These are phyloP conservation scores for Boletellus ananiceps DNA, from an alignment of 768 basidiomycete species.

Conservation along the genomic window DNA sequence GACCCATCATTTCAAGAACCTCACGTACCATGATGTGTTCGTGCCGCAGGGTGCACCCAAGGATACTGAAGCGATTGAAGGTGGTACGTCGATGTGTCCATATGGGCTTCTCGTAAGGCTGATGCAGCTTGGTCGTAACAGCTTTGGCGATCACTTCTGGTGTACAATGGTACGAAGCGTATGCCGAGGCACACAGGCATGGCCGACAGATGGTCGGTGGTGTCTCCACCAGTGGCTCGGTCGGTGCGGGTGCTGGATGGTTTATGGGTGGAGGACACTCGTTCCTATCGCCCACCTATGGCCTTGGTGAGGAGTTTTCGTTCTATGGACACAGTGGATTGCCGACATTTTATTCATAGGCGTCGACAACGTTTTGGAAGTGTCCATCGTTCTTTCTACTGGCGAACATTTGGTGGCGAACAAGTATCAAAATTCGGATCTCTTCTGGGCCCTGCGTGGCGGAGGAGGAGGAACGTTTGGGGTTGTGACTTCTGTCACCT, in stretches of 20 bases:
- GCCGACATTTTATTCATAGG: slow-evolving; percentile 24
- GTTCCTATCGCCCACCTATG: slow-evolving; percentile 35
- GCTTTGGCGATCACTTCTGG: slow-evolving; percentile 30
- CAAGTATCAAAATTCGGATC: slow-evolving; percentile 37
- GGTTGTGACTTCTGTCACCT: slow-evolving; percentile 45
- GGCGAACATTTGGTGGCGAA: slow-evolving; percentile 40
- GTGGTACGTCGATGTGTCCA: not conserved
- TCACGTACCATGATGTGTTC: slow-evolving; percentile 31
- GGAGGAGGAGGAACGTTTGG: slow-evolving; percentile 50
- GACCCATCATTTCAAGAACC: slow-evolving; percentile 41
- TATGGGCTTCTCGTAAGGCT: no score
- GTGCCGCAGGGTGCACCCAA: slow-evolving; percentile 30
- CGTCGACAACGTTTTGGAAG: slow-evolving; percentile 46
- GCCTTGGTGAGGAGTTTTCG: slow-evolving; percentile 34
- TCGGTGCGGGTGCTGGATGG: slow-evolving; percentile 51
- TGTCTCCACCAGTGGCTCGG: slow-evolving; percentile 34
- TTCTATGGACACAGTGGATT: not conserved
- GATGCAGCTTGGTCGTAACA: no score
- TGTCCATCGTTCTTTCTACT: slow-evolving; percentile 40
- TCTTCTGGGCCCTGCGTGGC: slow-evolving; percentile 55
- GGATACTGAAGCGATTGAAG: slow-evolving; percentile 14
- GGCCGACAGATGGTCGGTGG: slow-evolving; percentile 44
- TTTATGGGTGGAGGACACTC: slow-evolving; percentile 48
- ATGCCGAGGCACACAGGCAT: slow-evolving; percentile 35
- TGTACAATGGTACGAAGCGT: slow-evolving; percentile 46